These are phyloP conservation scores for Coniophora puteana DNA, from an alignment of 1,284 basidiomycete genomes.

Conservation along the genomic window DNA sequence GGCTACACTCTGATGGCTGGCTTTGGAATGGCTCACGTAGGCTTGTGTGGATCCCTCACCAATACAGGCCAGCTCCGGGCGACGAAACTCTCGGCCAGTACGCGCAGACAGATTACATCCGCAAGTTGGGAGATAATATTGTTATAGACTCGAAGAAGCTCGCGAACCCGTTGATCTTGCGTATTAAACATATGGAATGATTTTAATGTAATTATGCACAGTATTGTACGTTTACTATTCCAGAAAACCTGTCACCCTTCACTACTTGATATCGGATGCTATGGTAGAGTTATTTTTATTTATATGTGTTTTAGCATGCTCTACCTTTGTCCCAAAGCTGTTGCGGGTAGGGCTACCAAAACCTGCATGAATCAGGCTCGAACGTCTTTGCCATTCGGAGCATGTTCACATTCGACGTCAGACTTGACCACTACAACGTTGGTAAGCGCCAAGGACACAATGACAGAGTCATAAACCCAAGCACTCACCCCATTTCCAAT, in stretches of 20 bases:
- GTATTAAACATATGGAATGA: not conserved
- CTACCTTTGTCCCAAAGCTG: not conserved
- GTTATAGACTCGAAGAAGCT: too few relatives aligned
- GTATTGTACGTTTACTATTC: not conserved
- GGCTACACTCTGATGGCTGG: too few relatives aligned
- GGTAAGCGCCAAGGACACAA: constrained; percentile 6
- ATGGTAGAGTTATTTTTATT: not conserved
- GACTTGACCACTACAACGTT: constrained; percentile 47
- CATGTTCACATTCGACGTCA: constrained; percentile 52
- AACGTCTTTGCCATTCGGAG: constrained; percentile 35
- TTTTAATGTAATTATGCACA: not conserved
- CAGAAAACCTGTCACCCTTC: not conserved
- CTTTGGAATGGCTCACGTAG: too few relatives aligned
- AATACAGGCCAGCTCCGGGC: too few relatives aligned
- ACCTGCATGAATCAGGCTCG: constrained; percentile 19
- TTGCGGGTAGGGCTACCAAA: constrained; percentile 8
- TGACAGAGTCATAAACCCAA: not conserved
- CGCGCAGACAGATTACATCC: too few relatives aligned
- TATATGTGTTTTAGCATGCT: not conserved
- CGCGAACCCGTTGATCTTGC: too few relatives aligned
- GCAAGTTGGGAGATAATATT: too few relatives aligned
- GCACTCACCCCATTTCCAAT: constrained; percentile 37
- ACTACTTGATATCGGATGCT: not conserved
- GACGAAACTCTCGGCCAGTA: too few relatives aligned
- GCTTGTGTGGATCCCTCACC: too few relatives aligned